Evolutionary conservation across 106 monocot genomes (phyloP), one percentile per base, ranked within the genome.

Genomic region (Dendrobium nobile): DNA sequence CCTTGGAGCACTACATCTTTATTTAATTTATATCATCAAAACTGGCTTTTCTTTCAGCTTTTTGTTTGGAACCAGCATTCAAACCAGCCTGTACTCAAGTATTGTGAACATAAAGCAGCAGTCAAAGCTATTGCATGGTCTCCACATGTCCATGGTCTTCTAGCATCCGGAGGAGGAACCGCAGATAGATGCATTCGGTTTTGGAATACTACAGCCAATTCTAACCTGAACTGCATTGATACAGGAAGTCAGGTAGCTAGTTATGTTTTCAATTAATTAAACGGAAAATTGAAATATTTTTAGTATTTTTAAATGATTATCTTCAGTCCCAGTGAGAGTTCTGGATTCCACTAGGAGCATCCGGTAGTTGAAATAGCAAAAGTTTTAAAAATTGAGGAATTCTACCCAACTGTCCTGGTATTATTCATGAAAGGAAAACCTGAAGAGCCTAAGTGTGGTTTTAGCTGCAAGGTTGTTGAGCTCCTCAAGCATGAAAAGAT

Each of bases 101-200:
- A 95, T 75, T 91, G 85, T 80, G 93, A 99, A 77, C 99, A 99
- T 77, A 99, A 93, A 51, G 99, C 99, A 79, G 99, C 99, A 79
- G 99, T 99, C 54, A 99, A 99, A 84, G 99, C 99, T 76, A 93
- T 99, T 85, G 95, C 99, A 3, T 99, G 99, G 99, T 99, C 99
- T 54, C 99, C 99, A 48, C 99, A 95, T 86, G 78, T 90, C 18
- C 93, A 99, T 80, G 99, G 99, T 1, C 88, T 95, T 80, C 88
- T 99, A 80, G 91, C 99, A 79, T 99, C 99, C 67, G 99, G 99
- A 74, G 99, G 95, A n/a, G 99, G 99, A 24, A 99, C 99, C 42
- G 99, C 99, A 83, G 99, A 99, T 76, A 85, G 95, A 65, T 95
- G 93, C 76, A 95, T 99, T 78, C 93, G 95, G 40, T 95, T 99